phyloP scores from a whole-genome alignment of 1,284 basidiomycete species.

The Polyporus tsugae region DNA sequence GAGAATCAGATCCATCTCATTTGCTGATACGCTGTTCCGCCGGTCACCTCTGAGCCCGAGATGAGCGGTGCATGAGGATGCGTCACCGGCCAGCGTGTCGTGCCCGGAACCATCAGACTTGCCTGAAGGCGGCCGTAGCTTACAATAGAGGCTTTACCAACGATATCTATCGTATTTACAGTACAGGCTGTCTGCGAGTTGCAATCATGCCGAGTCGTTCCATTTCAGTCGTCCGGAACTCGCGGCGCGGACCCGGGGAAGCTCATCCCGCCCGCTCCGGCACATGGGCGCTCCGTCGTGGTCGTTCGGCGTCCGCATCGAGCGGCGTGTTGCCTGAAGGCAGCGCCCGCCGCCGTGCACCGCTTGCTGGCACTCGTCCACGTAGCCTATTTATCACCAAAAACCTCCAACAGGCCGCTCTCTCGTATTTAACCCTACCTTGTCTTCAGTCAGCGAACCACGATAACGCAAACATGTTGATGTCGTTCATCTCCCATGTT shows the following conservation, averaged over 20 bases:
- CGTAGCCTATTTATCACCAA: constrained; percentile 15
- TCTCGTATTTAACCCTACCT: constrained; percentile 4
- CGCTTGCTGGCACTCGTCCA: constrained; percentile 11
- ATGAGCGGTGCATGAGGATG: constrained; percentile 7
- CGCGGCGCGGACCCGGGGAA: not conserved
- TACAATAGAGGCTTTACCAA: not conserved
- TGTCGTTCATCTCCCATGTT: constrained; percentile 56
- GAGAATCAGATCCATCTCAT: constrained; percentile 12
- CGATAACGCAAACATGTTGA: constrained; percentile 47
- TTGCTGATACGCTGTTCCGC: constrained; percentile 31
- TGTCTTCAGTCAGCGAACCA: not conserved
- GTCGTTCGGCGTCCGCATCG: not conserved
- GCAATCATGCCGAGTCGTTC: not conserved
- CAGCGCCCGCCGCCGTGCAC: constrained; percentile 2
- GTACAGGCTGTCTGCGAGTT: not conserved
- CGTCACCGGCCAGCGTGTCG: not conserved
- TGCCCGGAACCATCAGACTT: not conserved
- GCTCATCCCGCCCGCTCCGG: constrained; percentile 2
- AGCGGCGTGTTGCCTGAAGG: not conserved
- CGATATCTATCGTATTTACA: too few relatives aligned
- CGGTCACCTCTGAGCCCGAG: constrained; percentile 12
- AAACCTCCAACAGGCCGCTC: not conserved
- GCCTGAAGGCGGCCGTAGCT: not conserved
- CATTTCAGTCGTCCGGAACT: not conserved
- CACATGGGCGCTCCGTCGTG: constrained; percentile 5